Evolutionary conservation across 2,329 filamentous ascomycete species (phyloP), one percentile per base, ranked within the genome.

Genomic region (Diplocarpon rosae): DNA sequence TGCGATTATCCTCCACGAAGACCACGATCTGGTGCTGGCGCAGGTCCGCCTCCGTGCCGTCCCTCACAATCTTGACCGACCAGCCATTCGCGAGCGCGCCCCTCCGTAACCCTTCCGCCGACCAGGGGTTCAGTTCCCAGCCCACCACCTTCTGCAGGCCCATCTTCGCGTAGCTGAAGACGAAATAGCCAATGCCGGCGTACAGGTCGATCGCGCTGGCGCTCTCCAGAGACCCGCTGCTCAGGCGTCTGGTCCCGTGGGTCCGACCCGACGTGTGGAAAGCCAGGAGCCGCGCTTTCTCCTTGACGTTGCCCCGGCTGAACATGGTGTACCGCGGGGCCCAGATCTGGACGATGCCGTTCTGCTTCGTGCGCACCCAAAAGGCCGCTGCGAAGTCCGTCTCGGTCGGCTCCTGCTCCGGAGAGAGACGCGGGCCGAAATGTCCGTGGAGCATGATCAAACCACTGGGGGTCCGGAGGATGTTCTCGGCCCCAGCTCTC

Each of bases 321-420:
- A 96, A 96, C 89, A 95, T 95, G 20, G 88, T 94, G 71, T 87
- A 89, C 1, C 80, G 66, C 12, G 90, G 90, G 1, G 88, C 84
- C 89, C 89, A 96, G 1, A 75, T 80, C 66, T 96, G 90, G 30
- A 69, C 65, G 46, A 96, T 83, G 2, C 82, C 83, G 58, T 87
- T 85, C 61, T 95, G 88, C 42, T 72, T 76, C 4, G 83, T 80
- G 11, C 72, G 75, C 1, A 84, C 83, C 90, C 90, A 96, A 50
- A 94, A 76, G 0, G 87, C 81, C 1, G 61, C 46, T 0, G 68
- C 61, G 47, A 93, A 83, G 57, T 90, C 82, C 1, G 56, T 41
- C 1, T 56, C 43, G 10, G 16, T 52, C 1, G 42, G 55, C 1
- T 14, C 10, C 12, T 35, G 14, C 7, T 34, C 43, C 2, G 51